Evolutionary conservation across 1,284 basidiomycete genomes (phyloP).

Genomic region (Ganoderma sinense): DNA sequence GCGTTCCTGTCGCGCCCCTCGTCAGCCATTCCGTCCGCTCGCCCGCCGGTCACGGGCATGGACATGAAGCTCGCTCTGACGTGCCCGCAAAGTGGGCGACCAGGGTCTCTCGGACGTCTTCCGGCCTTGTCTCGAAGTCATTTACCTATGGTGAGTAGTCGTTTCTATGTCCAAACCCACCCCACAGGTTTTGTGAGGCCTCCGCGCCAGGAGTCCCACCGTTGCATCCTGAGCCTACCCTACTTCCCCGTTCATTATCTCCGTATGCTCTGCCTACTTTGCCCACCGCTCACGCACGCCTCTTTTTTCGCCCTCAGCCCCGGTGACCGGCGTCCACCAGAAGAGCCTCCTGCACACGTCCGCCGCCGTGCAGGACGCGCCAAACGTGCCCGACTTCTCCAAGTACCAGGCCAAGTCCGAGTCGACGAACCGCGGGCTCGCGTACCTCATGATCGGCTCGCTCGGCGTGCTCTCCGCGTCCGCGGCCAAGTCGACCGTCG

Average conservation of each 20-base stretch:
- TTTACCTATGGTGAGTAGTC: conserved; percentile 71
- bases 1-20: conserved; percentile 73
- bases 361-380: conserved; percentile 65
- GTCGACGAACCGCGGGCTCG: conserved; percentile 82
- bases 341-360: conserved; percentile 82
- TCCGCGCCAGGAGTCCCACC: neutral
- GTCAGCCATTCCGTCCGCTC: conserved; percentile 75
- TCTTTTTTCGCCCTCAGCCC: conserved; percentile 40
- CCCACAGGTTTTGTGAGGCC: neutral
- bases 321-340: conserved; percentile 62
- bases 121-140: conserved; percentile 72
- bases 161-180: neutral
- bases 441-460: conserved; percentile 98
- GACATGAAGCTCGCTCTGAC: conserved; percentile 75
- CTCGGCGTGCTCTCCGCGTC: conserved; percentile 95
- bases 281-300: conserved; percentile 1
- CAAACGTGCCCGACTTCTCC: conserved; percentile 90
- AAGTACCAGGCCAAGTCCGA: conserved; percentile 81
- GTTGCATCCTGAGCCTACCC: neutral
- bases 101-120: conserved; percentile 56
- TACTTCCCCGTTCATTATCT: neutral
- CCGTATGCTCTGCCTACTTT: neutral
- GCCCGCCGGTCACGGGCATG: conserved; percentile 61
- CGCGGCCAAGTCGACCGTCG: conserved; percentile 92
- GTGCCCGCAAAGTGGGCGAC: conserved; percentile 71